Percentiles rank a stretch among this genome's conserved stretches.
These are phyloP conservation scores for Myxozyma lipomycoides DNA, from an alignment of 805 yeast genomes.

Conservation along the genomic window DNA sequence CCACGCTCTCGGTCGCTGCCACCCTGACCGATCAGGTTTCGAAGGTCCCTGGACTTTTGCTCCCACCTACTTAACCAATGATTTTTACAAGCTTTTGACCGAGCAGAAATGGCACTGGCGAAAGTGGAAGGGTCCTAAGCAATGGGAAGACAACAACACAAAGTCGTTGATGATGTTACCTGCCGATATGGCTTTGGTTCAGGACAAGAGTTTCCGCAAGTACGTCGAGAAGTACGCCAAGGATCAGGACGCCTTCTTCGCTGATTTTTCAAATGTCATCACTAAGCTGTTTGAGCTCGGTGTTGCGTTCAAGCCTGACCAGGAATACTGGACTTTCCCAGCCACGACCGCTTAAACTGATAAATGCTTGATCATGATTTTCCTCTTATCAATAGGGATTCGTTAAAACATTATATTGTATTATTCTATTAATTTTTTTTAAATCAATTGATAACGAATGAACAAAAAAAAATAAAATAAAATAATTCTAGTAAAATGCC, in stretches of 20 bases:
- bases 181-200: slow-evolving; percentile 64
- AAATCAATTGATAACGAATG: neutral
- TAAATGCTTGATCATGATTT: too few relatives aligned
- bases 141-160: slow-evolving; percentile 54
- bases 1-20: slow-evolving; percentile 61
- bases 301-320: slow-evolving; percentile 52
- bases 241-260: slow-evolving; percentile 58
- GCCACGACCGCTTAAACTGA: slow-evolving; percentile 11
- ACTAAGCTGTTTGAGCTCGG: slow-evolving; percentile 72
- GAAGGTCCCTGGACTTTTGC: slow-evolving; percentile 89
- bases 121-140: slow-evolving; percentile 43
- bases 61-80: slow-evolving; percentile 66
- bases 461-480: too few relatives aligned
- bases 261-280: slow-evolving; percentile 63
- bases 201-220: slow-evolving; percentile 54
- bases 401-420: too few relatives aligned
- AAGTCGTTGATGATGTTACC: slow-evolving; percentile 72
- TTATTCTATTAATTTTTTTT: too few relatives aligned
- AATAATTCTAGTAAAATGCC: neutral
- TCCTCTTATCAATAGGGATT: too few relatives aligned
- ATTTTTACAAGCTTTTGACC: slow-evolving; percentile 55
- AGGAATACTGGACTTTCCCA: slow-evolving; percentile 27
- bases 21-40: slow-evolving; percentile 63
- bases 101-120: slow-evolving; percentile 53
- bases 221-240: slow-evolving; percentile 66